Evolutionary conservation across 805 yeast species (phyloP).

Genomic region (Candida ponderosae): DNA sequence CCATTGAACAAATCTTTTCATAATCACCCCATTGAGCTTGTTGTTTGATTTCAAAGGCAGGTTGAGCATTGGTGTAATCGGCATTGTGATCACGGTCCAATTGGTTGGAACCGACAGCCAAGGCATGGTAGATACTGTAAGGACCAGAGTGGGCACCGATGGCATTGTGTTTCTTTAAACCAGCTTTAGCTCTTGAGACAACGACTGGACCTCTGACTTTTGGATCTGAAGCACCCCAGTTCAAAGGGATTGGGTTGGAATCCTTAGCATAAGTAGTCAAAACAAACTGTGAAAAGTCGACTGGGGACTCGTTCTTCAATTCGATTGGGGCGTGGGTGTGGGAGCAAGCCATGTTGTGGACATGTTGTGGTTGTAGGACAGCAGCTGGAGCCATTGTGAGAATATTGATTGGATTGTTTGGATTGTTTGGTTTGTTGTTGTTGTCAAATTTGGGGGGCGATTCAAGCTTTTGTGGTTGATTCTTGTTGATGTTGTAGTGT

Average conservation of each 20-base stretch:
- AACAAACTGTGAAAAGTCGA: conserved; percentile 23
- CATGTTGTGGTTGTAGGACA: conserved; percentile 4
- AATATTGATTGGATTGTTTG: neutral
- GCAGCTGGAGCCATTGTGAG: conserved; percentile 22
- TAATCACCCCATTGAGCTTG: conserved; percentile 48
- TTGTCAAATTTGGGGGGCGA: no score
- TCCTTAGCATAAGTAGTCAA: conserved; percentile 50
- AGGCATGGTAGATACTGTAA: conserved; percentile 56
- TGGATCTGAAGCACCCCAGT: conserved; percentile 48
- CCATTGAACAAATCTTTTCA: conserved; percentile 56
- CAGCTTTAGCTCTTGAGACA: conserved; percentile 40
- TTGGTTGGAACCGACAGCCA: conserved; percentile 56
- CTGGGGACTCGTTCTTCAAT: conserved; percentile 12
- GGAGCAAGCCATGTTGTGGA: neutral
- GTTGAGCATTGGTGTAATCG: conserved; percentile 57
- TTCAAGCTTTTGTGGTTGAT: no score
- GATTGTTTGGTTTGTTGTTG: no score
- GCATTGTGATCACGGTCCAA: conserved; percentile 44
- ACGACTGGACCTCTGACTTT: conserved; percentile 48
- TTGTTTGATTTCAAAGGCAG: conserved; percentile 47
- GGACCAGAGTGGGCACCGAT: conserved; percentile 63
- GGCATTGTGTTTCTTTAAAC: conserved; percentile 48
- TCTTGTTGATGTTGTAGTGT: no score
- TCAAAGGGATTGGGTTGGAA: conserved; percentile 37
- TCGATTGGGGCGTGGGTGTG: conserved; percentile 8